Evolutionary conservation across 129 eudicot species (phyloP), one percentile per base, ranked within the genome.

Genomic region (Gnaphalium uliginosum): DNA sequence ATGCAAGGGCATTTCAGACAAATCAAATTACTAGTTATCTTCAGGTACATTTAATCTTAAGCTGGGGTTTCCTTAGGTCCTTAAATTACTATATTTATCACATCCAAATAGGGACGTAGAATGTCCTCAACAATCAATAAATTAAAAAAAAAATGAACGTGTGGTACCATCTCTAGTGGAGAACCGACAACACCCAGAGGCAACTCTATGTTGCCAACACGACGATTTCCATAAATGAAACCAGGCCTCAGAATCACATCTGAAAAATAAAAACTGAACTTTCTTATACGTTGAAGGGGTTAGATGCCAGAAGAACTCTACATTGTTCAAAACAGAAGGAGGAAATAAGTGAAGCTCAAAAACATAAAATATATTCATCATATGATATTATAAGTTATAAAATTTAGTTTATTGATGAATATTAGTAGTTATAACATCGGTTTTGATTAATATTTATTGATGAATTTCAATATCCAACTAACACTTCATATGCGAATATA

Each of bases 191-290:
- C 87, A 65, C 96, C 96, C 19, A 90, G 83, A 57, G 98, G 98
- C 48, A 93, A 58, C 79, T 93, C 92, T 86, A 90, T 76, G 81
- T 87, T 88, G 54, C 98, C 98, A 68, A 93, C 89, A 26, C 81
- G 96, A 14, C 98, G 93, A 69, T 89, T 93, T 74, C 98, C 98
- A 73, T 93, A 83, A 26, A 93, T 93, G 79, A 93, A 93, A 1
- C 98, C 98, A 64, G 98, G 98, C 78, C 98, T 88, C 81, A 93
- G 70, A 51, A 90, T 93, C 62, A 87, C 96, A 78, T 96, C 98
- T 93, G 96, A 68, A 78, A 68, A 78, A 61, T 46, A 6, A 85
- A 41, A 30, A 69, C 10, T 24, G 0, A 23, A 29, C 25, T 50
- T 48, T 41, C 23, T 70, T 4, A 59, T 24, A 32, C 51, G 51